A percentile compares a stretch with the other conserved stretches of the same genome.
Conservation (phyloP, 257 asterid species). For the Solanum chmielewskii region DNA sequence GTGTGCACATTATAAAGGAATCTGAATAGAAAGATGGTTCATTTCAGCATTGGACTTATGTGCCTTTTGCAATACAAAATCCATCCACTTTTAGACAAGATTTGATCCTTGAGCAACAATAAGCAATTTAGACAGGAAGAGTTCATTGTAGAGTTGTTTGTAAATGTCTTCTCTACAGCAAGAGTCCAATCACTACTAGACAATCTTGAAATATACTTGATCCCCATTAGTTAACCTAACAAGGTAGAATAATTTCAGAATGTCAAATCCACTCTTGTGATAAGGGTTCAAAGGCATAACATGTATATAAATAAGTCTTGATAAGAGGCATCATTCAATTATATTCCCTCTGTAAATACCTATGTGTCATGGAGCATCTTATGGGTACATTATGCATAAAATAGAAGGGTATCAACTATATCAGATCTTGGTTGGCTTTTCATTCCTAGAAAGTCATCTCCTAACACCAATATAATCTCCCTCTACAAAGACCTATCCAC, state of each 20-base stretch:
- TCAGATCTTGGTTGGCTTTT: not conserved
- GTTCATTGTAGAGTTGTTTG: not conserved
- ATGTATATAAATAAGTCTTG: not conserved
- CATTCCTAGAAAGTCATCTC: not conserved
- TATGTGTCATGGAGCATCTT: not conserved
- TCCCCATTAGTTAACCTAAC: not conserved
- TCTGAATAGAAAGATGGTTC: not conserved
- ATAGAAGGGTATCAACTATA: not conserved
- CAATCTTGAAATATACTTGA: not conserved
- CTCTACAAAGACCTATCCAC: not conserved
- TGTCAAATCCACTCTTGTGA: not conserved
- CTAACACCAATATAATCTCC: not conserved
- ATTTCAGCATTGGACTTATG: not conserved
- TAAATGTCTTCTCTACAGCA: not conserved
- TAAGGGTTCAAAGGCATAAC: not conserved
- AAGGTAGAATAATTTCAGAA: not conserved
- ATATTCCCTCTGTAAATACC: not conserved
- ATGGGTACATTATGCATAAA: no score
- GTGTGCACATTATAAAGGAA: not conserved
- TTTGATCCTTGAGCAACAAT: not conserved
- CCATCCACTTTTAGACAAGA: not conserved
- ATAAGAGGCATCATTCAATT: no score
- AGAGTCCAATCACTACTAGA: not conserved
- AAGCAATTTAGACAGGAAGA: no score
- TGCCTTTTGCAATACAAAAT: not conserved